Evolutionary conservation across 192 early-diverging fungal genomes (phyloP), one percentile per base, ranked within the genome.

Genomic region (Gonapodya sp.): DNA sequence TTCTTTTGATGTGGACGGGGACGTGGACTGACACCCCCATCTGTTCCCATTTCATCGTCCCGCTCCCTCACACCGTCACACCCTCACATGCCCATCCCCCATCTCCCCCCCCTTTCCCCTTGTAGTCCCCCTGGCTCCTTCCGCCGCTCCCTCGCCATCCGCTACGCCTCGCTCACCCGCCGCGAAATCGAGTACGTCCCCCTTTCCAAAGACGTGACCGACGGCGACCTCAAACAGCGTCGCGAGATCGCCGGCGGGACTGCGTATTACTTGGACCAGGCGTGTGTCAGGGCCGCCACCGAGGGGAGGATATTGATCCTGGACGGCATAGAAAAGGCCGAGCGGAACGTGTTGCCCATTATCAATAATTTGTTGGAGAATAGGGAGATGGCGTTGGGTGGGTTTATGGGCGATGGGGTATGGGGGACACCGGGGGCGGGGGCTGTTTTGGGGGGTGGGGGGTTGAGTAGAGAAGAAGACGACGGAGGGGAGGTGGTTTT

Each of bases 291-390:
- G 46, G 86, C 90, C 35, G 89, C 91, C 34, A 94, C 87, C 78
- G 86, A 92, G 80, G 92, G 85, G 36, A 35, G 87, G 73, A 89
- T 92, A 78, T 72, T 92, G 34, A 88, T 92, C 2, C 82, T 92
- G 79, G 91, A 92, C 80, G 91, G 91, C 34, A 90, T 93, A 82
- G 90, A 94, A 83, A 94, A 94, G 80, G 93, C 93, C 0, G 94
- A 95, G 78, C 88, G 94, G 30, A 95, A 95, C 83, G 93, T 95
- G 0, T 83, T 95, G 34, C 94, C 94, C 1, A 90, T 95, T 32
- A 83, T 95, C 73, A 95, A 95, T 83, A 95, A 95, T 83, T 83
- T 95, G 82, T 81, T 95, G 36, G 94, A 95, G 82, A 95, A 95
- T 82, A 84, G 94, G 80, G 94, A 95, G 85, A 94, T 95, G 93